These are phyloP conservation scores for Aspergillus diversus DNA, from an alignment of 495 filamentous ascomycete species.

Conservation along the genomic window DNA sequence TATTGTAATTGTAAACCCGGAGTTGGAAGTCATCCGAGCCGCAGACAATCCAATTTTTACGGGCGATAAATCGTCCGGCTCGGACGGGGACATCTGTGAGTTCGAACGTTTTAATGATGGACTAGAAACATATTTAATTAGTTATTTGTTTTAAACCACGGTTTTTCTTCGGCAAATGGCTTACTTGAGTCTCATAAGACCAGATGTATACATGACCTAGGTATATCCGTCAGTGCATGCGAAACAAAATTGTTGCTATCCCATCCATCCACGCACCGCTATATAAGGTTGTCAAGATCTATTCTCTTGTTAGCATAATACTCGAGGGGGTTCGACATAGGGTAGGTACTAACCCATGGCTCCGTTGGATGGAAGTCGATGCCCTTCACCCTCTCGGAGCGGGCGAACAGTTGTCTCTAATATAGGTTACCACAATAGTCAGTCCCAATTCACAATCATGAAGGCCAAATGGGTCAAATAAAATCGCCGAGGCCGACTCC, in stretches of 20 bases:
- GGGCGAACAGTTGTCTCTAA: constrained; percentile 79
- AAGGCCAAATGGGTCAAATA: constrained; percentile 24
- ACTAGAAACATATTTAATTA: constrained; percentile 41
- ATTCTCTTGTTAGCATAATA: constrained; percentile 33
- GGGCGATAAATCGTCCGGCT: constrained; percentile 93
- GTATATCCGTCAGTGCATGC: constrained; percentile 32
- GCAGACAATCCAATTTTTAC: constrained; percentile 99
- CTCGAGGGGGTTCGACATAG: not conserved
- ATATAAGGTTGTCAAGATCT: constrained; percentile 93
- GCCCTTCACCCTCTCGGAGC: constrained; percentile 92
- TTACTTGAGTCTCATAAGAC: constrained; percentile 93
- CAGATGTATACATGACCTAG: constrained; percentile 97
- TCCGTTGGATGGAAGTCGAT: constrained; percentile 97
- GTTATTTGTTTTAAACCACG: constrained; percentile 1
- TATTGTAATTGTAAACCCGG: constrained; percentile 98
- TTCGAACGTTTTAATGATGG: constrained; percentile 98
- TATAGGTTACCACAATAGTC: constrained; percentile 31
- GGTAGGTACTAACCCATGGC: constrained; percentile 69
- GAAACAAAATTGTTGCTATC: constrained; percentile 8
- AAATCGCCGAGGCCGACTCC: constrained; percentile 20
- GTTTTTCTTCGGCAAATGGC: constrained; percentile 3
- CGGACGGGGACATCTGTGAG: constrained; percentile 98
- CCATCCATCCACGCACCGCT: constrained; percentile 65
- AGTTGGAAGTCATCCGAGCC: constrained; percentile 98
- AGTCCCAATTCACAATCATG: constrained; percentile 32